Base-by-base conservation (phyloP, 2,329 filamentous ascomycete genomes). In the Neurospora sp. region DNA sequence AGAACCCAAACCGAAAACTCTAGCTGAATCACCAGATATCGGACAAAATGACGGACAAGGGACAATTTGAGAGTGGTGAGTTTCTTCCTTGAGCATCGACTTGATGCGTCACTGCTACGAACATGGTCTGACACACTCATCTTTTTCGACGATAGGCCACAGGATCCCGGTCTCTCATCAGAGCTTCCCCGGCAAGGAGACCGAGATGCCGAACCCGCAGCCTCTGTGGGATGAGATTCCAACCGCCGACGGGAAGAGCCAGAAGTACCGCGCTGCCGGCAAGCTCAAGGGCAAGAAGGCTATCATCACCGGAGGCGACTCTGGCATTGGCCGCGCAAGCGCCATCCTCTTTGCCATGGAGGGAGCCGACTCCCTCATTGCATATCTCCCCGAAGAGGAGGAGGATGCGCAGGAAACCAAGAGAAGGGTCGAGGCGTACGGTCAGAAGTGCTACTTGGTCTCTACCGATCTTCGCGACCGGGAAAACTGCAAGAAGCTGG, bases 341-440 rank as follows among this genome's bases (percentile, higher is more conserved):
- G 91, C 92, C 1, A 85, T 95, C 17, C 83, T 96, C 0, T 96
- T 90, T 75, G 92, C 92, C 46, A 90, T 92, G 85, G 92, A 96
- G 79, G 92, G 92, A 6, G 91, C 91, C 15, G 88, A 91, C 72
- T 87, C 86, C 67, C 83, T 91, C 70, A 93, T 96, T 73, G 86
- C 87, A 4, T 92, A 96, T 75, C 83, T 93, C 0, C 88, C 90
- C 0, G 86, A 91, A 40, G 92, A 96, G 79, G 88, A 95, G 77
- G 82, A 87, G 66, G 92, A 95, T 75, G 92, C 92, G 0, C 84
- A 91, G 74, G 86, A 92, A 73, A 95, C 92, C 28, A 91, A 91
- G 82, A 85, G 84, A 76, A 80, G 85, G 52, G 90, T 94, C 0
- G 88, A 93, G 77, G 83, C 87, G 43, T 83, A 88, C 70, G 91